A percentile compares a stretch with the other conserved stretches of the same genome.
These are phyloP conservation scores for Dendrocalamus latiflorus DNA, from an alignment of 202 grass and related monocot genomes.

Conservation along the genomic window DNA sequence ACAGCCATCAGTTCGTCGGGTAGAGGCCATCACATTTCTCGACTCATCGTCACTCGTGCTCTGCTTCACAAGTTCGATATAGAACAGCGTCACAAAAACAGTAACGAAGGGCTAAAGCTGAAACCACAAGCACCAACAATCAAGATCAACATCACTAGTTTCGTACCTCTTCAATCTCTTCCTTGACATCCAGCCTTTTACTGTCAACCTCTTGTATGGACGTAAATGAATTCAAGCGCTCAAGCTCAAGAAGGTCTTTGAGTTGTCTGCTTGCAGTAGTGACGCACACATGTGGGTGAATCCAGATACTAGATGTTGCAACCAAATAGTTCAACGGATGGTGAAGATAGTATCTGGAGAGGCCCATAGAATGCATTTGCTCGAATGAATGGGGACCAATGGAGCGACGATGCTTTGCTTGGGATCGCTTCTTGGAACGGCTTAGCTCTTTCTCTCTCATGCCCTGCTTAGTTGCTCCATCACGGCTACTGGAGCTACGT, in stretches of 20 bases:
- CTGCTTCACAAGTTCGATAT: constrained; percentile 30
- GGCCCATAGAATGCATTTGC: neutral
- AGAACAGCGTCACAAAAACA: too few relatives aligned
- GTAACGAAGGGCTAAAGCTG: neutral
- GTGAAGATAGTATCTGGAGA: neutral
- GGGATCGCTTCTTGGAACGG: constrained; percentile 4
- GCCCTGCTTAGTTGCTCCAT: neutral
- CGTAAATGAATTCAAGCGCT: neutral
- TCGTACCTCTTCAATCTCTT: neutral
- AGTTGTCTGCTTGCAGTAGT: constrained; percentile 57
- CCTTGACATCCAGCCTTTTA: neutral
- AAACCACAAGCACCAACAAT: neutral
- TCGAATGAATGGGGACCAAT: neutral
- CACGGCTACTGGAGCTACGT: neutral
- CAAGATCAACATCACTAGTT: neutral
- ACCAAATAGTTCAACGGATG: constrained; percentile 20
- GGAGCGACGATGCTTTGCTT: constrained; percentile 5
- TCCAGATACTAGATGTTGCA: constrained; percentile 39
- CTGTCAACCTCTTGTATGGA: neutral
- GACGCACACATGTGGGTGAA: constrained; percentile 59
- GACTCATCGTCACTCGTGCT: neutral
- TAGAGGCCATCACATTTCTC: neutral
- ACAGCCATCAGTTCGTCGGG: neutral
- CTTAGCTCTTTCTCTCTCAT: constrained; percentile 4
- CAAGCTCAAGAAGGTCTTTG: constrained; percentile 45